phyloP scores from a whole-genome alignment of 306 rosid genomes.

The Comarum palustre region DNA sequence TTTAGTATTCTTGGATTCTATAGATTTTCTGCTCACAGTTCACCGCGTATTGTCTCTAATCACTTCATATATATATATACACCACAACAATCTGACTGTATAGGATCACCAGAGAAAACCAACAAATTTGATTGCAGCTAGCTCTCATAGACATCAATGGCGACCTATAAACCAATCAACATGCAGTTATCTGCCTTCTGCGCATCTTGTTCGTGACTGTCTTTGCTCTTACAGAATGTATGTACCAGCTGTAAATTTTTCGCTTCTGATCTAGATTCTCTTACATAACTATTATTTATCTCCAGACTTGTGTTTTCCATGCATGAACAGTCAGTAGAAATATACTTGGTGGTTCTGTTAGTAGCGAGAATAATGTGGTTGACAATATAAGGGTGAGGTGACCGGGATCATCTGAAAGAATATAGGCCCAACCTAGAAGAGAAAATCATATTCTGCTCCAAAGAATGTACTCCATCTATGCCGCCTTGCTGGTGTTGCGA shows the following conservation, averaged over 20 bases:
- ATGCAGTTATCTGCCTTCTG: neutral
- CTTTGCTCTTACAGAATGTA: neutral
- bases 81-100: neutral
- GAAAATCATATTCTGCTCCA: neutral
- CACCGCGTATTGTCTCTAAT: neutral
- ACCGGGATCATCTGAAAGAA: neutral
- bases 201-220: neutral
- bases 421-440: neutral
- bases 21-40: neutral
- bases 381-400: neutral
- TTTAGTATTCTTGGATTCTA: neutral
- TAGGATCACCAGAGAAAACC: neutral
- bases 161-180: neutral
- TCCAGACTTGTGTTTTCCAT: neutral
- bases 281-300: neutral
- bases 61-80: neutral
- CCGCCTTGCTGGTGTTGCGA: neutral
- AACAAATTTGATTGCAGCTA: neutral
- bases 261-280: neutral
- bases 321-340: neutral
- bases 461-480: neutral
- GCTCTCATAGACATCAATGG: neutral
- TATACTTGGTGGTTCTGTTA: neutral
- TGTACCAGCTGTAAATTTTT: neutral
- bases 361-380: neutral